A percentile compares a stretch with the other conserved stretches of the same genome.
These are phyloP conservation scores for sunflower (Helianthus annuus) DNA, from an alignment of 129 eudicot species.

Conservation along the genomic window DNA sequence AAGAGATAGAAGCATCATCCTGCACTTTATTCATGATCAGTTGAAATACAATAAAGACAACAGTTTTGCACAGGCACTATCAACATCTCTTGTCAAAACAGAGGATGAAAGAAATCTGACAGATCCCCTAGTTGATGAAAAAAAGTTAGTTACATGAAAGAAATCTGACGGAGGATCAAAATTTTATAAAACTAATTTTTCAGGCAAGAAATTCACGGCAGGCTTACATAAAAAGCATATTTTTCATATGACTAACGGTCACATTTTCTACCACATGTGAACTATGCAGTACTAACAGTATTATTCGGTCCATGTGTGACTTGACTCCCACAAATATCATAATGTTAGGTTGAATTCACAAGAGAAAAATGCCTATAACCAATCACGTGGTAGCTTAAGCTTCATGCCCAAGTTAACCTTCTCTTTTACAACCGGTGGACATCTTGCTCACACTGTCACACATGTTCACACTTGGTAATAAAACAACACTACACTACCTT, in stretches of 20 bases:
- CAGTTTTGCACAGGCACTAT: slow-evolving; percentile 11
- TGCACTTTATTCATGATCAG: slow-evolving; percentile 48
- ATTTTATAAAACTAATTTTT: neutral
- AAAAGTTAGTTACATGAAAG: neutral
- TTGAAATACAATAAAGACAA: neutral
- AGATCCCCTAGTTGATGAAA: neutral
- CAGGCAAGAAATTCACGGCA: neutral
- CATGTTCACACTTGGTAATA: neutral
- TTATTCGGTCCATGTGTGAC: neutral
- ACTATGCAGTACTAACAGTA: neutral
- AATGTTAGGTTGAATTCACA: neutral
- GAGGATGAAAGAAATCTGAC: neutral
- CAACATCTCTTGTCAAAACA: slow-evolving; percentile 13
- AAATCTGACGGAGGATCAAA: neutral
- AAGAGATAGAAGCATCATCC: slow-evolving; percentile 93
- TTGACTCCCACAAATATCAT: neutral
- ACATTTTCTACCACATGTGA: neutral
- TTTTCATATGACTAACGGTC: neutral
- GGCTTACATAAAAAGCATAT: neutral
- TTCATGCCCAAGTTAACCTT: neutral
- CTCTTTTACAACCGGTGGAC: neutral
- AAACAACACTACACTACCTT: neutral
- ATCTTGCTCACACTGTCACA: slow-evolving; percentile 6
- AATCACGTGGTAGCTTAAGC: neutral
- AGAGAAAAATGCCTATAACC: neutral